Conservation (phyloP, 2,329 filamentous ascomycete species). For the Cryphonectria radicalis region DNA sequence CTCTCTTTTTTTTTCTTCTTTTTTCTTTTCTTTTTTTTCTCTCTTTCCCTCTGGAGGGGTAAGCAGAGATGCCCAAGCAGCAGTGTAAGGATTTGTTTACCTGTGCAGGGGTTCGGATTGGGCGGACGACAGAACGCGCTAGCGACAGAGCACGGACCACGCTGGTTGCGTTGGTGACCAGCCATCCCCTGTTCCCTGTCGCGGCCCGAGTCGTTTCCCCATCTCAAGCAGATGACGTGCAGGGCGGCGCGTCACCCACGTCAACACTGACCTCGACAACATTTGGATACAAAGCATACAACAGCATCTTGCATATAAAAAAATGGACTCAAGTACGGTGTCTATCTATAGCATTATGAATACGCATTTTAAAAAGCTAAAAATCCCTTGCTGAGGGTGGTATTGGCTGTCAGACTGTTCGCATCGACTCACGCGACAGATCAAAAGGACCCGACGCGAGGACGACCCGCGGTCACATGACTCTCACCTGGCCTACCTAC, state of each 20-base stretch:
- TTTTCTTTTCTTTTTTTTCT: not conserved
- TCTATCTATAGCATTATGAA: not conserved
- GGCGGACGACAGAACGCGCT: slow-evolving; percentile 1
- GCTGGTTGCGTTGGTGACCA: slow-evolving; percentile 25
- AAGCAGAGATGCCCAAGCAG: slow-evolving; percentile 7
- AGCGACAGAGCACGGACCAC: slow-evolving; percentile 25
- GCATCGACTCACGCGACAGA: slow-evolving; percentile 12
- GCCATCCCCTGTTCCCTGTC: slow-evolving; percentile 10
- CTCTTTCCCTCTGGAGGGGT: slow-evolving; percentile 2
- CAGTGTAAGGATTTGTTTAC: slow-evolving; percentile 9
- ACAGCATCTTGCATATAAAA: not conserved
- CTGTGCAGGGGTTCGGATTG: slow-evolving; percentile 12
- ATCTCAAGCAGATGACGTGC: slow-evolving; percentile 8
- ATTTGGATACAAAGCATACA: not conserved
- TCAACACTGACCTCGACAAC: slow-evolving; percentile 7
- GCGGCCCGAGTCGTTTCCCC: slow-evolving; percentile 12
- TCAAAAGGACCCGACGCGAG: slow-evolving; percentile 16
- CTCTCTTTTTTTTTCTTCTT: not conserved
- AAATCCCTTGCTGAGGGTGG: not conserved
- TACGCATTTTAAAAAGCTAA: not conserved
- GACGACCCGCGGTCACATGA: slow-evolving; percentile 25
- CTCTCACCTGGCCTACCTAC: not conserved
- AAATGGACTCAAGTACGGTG: not conserved
- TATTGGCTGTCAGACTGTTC: not conserved
- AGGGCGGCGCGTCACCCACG: slow-evolving; percentile 26